A percentile compares a stretch with the other conserved stretches of the same genome.
phyloP scores from a whole-genome alignment of 83 land plant species.

The Picea abies region DNA sequence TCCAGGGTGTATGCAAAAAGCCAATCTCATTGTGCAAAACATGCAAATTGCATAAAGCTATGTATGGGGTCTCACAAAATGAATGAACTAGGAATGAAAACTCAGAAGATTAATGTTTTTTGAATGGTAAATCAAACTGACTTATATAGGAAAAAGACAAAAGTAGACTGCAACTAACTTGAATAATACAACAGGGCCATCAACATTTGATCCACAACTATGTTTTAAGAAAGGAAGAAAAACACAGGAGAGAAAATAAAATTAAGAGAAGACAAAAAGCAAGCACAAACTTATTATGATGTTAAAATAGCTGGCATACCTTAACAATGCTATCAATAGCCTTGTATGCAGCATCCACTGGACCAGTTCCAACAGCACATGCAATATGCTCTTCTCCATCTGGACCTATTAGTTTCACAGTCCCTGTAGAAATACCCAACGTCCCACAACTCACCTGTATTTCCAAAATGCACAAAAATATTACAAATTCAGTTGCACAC shows the following conservation, averaged over 20 bases:
- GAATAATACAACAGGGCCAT: neutral
- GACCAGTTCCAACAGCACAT: conserved; percentile 90
- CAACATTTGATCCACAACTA: neutral
- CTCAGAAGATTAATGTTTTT: neutral
- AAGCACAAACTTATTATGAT: neutral
- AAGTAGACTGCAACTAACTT: neutral
- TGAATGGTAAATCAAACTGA: conserved; percentile 5
- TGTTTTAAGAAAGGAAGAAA: neutral
- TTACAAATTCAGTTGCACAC: neutral
- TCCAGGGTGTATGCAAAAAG: neutral
- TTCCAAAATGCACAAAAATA: neutral
- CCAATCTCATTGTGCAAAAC: neutral
- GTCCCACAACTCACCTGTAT: conserved; percentile 87
- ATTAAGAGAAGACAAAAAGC: neutral
- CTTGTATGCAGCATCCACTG: conserved; percentile 97
- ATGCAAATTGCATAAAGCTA: neutral
- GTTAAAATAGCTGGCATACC: conserved; percentile 31
- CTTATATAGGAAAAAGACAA: neutral
- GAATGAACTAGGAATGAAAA: too few relatives aligned
- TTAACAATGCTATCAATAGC: conserved; percentile 87
- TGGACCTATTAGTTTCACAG: conserved; percentile 76
- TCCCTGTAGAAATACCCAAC: conserved; percentile 90
- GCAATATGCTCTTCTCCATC: conserved; percentile 78
- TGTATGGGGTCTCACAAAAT: too few relatives aligned
- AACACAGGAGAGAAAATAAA: neutral